phyloP scores from a whole-genome alignment of 371 early-diverging fungal species.

The Rhizomucor pusillus region DNA sequence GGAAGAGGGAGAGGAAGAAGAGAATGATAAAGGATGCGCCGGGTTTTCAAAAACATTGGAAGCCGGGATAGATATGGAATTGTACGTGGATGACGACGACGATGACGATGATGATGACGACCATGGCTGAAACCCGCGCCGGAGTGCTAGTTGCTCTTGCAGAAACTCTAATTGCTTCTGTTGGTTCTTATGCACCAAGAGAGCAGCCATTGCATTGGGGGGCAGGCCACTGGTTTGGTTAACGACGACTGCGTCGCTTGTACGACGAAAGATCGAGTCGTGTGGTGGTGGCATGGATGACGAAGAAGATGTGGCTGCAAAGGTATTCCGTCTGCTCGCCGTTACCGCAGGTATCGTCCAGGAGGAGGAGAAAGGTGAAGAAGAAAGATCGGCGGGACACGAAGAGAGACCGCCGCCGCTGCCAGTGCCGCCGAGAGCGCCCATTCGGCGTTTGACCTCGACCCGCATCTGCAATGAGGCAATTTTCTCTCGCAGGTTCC shows the following conservation, averaged over 20 bases:
- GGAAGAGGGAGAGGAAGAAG: no score
- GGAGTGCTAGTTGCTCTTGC: constrained; percentile 23
- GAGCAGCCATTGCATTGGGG: constrained; percentile 29
- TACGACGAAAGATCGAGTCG: neutral
- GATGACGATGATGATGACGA: constrained; percentile 13
- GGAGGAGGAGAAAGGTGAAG: no score
- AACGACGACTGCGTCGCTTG: neutral
- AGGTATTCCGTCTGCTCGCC: constrained; percentile 12
- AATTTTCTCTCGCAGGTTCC: constrained; percentile 53
- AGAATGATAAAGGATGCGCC: no score
- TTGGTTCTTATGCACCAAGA: constrained; percentile 45
- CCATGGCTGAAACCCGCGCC: constrained; percentile 30
- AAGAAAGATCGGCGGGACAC: neutral
- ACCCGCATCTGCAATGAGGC: constrained; percentile 49
- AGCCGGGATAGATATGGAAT: constrained; percentile 10
- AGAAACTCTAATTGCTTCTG: constrained; percentile 22
- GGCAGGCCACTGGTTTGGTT: neutral
- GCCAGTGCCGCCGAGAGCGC: constrained; percentile 6
- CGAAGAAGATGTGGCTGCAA: neutral
- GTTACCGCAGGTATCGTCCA: no score
- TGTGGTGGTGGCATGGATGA: neutral
- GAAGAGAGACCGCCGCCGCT: neutral
- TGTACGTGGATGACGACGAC: neutral
- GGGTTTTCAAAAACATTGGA: neutral
- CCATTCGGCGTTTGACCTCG: constrained; percentile 31